Base-by-base conservation (phyloP, 2,329 filamentous ascomycete species). In the Alternaria arbusti region DNA sequence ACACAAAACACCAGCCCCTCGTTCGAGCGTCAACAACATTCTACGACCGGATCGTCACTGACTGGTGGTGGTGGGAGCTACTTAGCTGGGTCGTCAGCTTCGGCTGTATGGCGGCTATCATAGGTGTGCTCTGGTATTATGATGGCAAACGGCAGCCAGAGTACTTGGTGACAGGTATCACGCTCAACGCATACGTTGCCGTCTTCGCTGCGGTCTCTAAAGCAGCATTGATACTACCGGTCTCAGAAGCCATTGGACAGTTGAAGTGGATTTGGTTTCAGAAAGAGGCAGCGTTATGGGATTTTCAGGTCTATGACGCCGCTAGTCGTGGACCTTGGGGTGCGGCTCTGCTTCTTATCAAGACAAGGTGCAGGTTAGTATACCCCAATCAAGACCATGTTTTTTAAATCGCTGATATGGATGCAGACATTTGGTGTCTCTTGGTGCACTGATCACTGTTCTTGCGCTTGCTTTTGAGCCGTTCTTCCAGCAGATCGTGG, bases 251-350 rank as follows among this genome's bases (percentile, higher is more conserved):
- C 1, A 68, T 73, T 54, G 69, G 69, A 9, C 69, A 73, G 49
- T 54, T 73, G n/a, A 73, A 73, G 30, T 72, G 70, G 71, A 47
- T 70, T 15, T 72, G 68, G 69, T 70, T 73, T 13, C 50, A 56
- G 17, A 36, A 61, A 5, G 62, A 64, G 13, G 54, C 52, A 6
- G 63, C 55, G 1, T 43, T 72, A 4, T 66, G 60, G 56, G 66
- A 70, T 40, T 70, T 72, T 10, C 46, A 61, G 12, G 23, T 63
- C 0, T 71, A 59, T 22, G 70, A 74, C 32, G 56, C 58, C n/a
- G 70, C 68, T 2, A 67, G 64, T 59, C 60, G 67, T 12, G 70
- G 69, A 1, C 71, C 65, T 23, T 71, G 66, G 64, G 69, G 70
- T n/a, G 66, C 67, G 6, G n/a, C 68, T 3, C 57, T 67, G 56